A percentile compares a stretch with the other conserved stretches of the same genome.
Evolutionary conservation across 2,329 filamentous ascomycete genomes (phyloP).

Genomic region (Fusarium sp.): DNA sequence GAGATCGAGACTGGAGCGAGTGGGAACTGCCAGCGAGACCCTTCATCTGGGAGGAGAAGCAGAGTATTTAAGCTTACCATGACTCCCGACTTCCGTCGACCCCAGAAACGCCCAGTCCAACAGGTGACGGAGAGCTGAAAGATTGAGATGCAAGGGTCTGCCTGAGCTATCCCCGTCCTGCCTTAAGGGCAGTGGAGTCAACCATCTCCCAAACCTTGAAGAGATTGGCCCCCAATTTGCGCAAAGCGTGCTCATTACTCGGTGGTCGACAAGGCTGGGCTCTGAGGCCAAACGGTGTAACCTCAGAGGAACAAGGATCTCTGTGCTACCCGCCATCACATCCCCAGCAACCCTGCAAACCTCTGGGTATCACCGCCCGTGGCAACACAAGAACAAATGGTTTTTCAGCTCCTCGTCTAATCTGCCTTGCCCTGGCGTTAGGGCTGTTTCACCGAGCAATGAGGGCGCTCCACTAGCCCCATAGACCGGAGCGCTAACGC

Average conservation of each 20-base stretch:
- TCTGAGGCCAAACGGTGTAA: too few relatives aligned
- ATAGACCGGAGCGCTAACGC: neutral
- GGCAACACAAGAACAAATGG: too few relatives aligned
- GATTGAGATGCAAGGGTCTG: neutral
- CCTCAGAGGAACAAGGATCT: too few relatives aligned
- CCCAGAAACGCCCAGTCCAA: too few relatives aligned
- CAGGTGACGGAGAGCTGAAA: neutral
- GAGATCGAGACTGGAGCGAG: neutral
- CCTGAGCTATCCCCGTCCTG: neutral
- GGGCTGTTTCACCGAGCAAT: neutral
- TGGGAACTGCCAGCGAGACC: neutral
- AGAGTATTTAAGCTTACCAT: conserved; percentile 1
- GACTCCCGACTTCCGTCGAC: too few relatives aligned
- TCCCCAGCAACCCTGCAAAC: neutral
- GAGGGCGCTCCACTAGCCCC: neutral
- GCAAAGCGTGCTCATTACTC: neutral
- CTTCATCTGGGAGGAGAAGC: neutral
- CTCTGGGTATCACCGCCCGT: too few relatives aligned
- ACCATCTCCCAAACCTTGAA: neutral
- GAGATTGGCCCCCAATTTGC: neutral
- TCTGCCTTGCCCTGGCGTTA: conserved; percentile 2
- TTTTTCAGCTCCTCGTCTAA: conserved; percentile 3
- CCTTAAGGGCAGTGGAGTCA: neutral
- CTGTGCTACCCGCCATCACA: too few relatives aligned
- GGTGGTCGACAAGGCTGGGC: too few relatives aligned